phyloP scores from a whole-genome alignment of 1,284 basidiomycete genomes.

The Melanopsichium pennsylvanicum region DNA sequence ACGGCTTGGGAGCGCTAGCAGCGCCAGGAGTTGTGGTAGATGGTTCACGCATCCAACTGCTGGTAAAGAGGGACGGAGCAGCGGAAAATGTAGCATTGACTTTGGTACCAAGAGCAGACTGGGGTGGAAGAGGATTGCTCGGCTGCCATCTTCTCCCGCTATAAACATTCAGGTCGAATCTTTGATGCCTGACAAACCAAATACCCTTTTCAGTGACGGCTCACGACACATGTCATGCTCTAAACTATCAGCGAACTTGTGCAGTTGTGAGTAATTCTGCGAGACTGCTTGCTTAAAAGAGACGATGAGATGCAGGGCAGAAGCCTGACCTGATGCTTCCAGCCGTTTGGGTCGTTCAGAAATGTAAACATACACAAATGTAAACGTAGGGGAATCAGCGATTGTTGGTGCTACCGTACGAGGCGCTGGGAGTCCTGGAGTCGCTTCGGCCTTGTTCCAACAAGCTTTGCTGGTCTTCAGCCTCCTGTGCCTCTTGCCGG shows the following conservation, averaged over 20 bases:
- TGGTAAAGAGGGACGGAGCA: constrained; percentile 1
- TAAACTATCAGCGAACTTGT: too few relatives aligned
- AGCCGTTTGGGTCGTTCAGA: too few relatives aligned
- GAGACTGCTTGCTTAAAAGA: too few relatives aligned
- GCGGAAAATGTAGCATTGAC: constrained; percentile 2
- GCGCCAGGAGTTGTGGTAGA: constrained; percentile 34
- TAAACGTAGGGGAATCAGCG: too few relatives aligned
- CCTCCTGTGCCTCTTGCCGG: not conserved
- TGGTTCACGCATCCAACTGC: constrained; percentile 15
- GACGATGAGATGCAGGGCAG: too few relatives aligned
- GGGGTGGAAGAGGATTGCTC: constrained; percentile 52
- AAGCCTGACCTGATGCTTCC: too few relatives aligned
- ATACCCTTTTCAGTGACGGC: too few relatives aligned
- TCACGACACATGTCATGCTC: too few relatives aligned
- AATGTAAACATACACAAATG: too few relatives aligned
- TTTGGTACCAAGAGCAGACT: constrained; percentile 26
- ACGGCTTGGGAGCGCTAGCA: constrained; percentile 32
- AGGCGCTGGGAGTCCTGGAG: not conserved
- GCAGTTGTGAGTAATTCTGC: too few relatives aligned
- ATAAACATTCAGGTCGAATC: too few relatives aligned
- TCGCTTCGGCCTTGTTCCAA: constrained; percentile 22
- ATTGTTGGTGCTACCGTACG: constrained; percentile 22
- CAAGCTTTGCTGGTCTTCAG: constrained; percentile 25
- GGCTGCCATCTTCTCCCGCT: constrained; percentile 36
- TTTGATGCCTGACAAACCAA: too few relatives aligned